Percentiles rank a stretch among this genome's conserved stretches.
Evolutionary conservation across 1,139 yeast species (phyloP).

Genomic region (Chernovozyma aurita): DNA sequence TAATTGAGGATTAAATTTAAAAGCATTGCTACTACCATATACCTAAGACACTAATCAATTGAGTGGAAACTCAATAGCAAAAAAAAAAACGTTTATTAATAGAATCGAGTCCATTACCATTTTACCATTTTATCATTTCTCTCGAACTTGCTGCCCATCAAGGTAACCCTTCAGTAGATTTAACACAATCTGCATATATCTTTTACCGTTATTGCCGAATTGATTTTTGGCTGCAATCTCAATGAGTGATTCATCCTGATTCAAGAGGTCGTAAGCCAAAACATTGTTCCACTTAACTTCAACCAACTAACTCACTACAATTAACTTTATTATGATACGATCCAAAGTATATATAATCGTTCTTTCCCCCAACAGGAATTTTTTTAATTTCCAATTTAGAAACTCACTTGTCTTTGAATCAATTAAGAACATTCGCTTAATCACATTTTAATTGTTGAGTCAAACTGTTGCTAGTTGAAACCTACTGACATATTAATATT

Average conservation of each 20-base stretch:
- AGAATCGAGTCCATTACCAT: too few species aligned
- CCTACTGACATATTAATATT: not conserved
- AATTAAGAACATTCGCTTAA: not conserved
- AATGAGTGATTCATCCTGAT: not conserved
- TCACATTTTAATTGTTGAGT: not conserved
- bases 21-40: too few species aligned
- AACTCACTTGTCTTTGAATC: not conserved
- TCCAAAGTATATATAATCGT: not conserved
- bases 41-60: too few species aligned
- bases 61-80: too few species aligned
- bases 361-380: conserved; percentile 5
- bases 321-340: too few species aligned
- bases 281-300: too few species aligned
- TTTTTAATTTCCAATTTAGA: not conserved
- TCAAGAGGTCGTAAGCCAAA: not conserved
- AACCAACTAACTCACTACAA: not conserved
- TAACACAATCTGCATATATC: too few species aligned
- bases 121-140: too few species aligned
- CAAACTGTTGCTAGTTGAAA: not conserved
- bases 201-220: not conserved
- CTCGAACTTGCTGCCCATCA: too few species aligned
- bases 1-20: too few species aligned
- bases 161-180: too few species aligned
- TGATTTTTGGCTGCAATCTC: not conserved
- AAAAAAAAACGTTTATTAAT: too few species aligned